phyloP scores from a whole-genome alignment of 1,139 yeast genomes.

The Geotrichum histeridarum region DNA sequence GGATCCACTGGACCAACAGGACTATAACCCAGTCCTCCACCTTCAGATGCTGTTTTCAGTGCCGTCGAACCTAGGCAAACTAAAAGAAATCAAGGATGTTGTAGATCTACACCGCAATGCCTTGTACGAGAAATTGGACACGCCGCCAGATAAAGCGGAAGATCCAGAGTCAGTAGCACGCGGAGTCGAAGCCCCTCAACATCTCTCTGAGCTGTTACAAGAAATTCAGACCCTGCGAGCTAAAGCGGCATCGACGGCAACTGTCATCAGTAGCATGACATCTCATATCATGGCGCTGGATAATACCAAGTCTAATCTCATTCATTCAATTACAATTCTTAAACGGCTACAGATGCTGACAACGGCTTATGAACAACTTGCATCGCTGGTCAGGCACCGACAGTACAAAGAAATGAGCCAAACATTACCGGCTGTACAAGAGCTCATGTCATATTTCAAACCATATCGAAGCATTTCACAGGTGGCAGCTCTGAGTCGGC shows the following conservation, averaged over 20 bases:
- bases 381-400: conserved; percentile 43
- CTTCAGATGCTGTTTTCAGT: conserved; percentile 35
- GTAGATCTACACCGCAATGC: conserved; percentile 45
- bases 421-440: conserved; percentile 71
- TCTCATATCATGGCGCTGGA: conserved; percentile 73
- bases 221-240: conserved; percentile 45
- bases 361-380: conserved; percentile 67
- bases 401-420: conserved; percentile 65
- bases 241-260: conserved; percentile 55
- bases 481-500: conserved; percentile 62
- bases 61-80: conserved; percentile 24
- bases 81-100: conserved; percentile 26
- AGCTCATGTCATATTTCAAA: conserved; percentile 69
- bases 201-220: conserved; percentile 37
- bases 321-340: conserved; percentile 75
- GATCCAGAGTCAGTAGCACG: conserved; percentile 1
- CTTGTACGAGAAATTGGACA: conserved; percentile 27
- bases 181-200: conserved; percentile 11
- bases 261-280: conserved; percentile 64
- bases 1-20: conserved; percentile 17
- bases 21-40: conserved; percentile 42
- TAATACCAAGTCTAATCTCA: conserved; percentile 74
- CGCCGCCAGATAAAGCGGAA: neutral
- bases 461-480: conserved; percentile 81
- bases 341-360: conserved; percentile 83